These are phyloP conservation scores for Melanopsichium pennsylvanicum DNA, from an alignment of 1,284 basidiomycete species.

Conservation along the genomic window DNA sequence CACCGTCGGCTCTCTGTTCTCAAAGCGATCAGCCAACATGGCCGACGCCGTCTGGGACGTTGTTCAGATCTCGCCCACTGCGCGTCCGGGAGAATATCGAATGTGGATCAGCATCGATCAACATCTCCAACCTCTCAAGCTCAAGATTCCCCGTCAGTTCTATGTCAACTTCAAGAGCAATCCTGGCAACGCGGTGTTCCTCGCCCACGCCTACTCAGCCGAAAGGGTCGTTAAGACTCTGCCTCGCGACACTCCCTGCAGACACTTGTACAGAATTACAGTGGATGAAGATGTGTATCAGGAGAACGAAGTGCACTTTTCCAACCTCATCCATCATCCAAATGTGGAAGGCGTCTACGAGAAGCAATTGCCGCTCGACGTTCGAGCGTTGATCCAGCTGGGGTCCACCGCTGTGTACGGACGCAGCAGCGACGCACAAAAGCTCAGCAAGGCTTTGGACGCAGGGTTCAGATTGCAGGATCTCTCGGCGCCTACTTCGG, in stretches of 20 bases:
- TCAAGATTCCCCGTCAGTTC: constrained; percentile 88
- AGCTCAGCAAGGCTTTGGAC: constrained; percentile 83
- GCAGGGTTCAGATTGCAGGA: constrained; percentile 85
- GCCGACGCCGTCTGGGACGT: constrained; percentile 86
- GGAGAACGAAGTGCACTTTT: constrained; percentile 87
- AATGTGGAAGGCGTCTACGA: constrained; percentile 96
- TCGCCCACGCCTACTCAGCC: constrained; percentile 71
- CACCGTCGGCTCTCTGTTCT: constrained; percentile 75
- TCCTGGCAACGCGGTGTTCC: constrained; percentile 74
- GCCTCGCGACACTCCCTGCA: constrained; percentile 79
- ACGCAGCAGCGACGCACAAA: constrained; percentile 70
- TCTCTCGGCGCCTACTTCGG: constrained; percentile 67
- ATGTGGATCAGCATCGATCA: constrained; percentile 88
- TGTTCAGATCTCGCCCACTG: constrained; percentile 83
- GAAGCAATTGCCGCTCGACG: constrained; percentile 84
- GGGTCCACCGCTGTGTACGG: constrained; percentile 82
- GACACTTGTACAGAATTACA: constrained; percentile 82
- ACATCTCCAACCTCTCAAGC: constrained; percentile 78
- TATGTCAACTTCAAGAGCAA: constrained; percentile 85
- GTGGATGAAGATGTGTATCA: constrained; percentile 85
- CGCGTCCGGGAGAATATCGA: constrained; percentile 81
- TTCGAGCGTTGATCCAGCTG: constrained; percentile 82
- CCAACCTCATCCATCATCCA: constrained; percentile 88
- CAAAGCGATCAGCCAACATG: constrained; percentile 73
- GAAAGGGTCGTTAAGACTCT: constrained; percentile 81